Evolutionary conservation across 1,284 basidiomycete species (phyloP).

Genomic region (Pyrrhoderma noxium): DNA sequence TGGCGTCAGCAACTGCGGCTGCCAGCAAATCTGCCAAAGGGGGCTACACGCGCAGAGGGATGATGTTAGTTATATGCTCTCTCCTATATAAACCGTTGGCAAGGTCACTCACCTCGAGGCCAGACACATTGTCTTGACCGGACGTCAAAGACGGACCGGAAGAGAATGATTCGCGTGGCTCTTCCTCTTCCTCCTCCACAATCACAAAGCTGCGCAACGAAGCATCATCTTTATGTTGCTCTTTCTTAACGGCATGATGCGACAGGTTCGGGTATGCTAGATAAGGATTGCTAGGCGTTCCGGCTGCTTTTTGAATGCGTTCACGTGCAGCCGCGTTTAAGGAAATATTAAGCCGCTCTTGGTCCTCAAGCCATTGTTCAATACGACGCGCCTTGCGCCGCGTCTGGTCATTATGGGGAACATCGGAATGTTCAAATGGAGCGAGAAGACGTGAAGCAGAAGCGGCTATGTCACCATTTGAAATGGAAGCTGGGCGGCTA

Average conservation of each 20-base stretch:
- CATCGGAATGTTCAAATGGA: not conserved
- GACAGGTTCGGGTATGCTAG: conserved; percentile 13
- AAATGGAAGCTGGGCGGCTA: not conserved
- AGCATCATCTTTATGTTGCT: conserved; percentile 6
- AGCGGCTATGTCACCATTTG: too few species aligned
- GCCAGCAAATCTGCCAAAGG: not conserved
- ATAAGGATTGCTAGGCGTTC: conserved; percentile 14
- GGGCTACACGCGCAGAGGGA: not conserved
- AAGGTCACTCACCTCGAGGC: conserved; percentile 13
- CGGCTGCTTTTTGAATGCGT: conserved; percentile 10
- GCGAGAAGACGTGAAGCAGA: not conserved
- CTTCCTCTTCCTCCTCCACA: conserved; percentile 10
- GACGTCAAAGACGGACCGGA: not conserved
- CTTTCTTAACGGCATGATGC: conserved; percentile 2
- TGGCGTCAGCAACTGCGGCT: not conserved
- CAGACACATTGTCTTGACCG: not conserved
- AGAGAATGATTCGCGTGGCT: not conserved
- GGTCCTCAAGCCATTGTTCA: conserved; percentile 15
- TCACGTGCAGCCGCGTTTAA: conserved; percentile 1
- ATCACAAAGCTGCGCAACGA: conserved; percentile 10
- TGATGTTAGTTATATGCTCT: not conserved
- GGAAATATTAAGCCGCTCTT: conserved; percentile 2
- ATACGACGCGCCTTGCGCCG: conserved; percentile 12
- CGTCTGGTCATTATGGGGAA: not conserved
- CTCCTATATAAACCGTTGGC: conserved; percentile 8